These are phyloP conservation scores for Suhomyces ambrosiae DNA, from an alignment of 1,139 yeast species.

Conservation along the genomic window DNA sequence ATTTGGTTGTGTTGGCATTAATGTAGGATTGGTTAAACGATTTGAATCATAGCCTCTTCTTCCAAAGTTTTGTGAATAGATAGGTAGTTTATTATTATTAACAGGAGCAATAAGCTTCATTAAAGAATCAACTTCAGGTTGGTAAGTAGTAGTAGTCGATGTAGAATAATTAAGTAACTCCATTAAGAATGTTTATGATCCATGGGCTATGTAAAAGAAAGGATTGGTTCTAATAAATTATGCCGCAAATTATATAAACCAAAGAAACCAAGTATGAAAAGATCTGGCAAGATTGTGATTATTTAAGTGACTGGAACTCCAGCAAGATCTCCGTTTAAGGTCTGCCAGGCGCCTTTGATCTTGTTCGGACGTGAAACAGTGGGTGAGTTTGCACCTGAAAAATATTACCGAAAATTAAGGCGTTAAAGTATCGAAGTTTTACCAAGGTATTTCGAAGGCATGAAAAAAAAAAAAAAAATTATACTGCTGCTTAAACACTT, in stretches of 20 bases:
- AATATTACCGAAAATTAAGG: constrained; percentile 10
- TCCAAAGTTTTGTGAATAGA: constrained; percentile 5
- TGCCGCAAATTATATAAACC: no score
- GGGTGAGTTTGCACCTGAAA: constrained; percentile 12
- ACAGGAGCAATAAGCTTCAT: constrained; percentile 12
- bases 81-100: constrained; percentile 4
- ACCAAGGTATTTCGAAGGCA: constrained; percentile 12
- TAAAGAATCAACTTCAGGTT: constrained; percentile 11
- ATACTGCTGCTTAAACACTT: constrained; percentile 3
- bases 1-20: constrained; percentile 2
- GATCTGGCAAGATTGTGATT: constrained; percentile 14
- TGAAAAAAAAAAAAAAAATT: constrained; percentile 7
- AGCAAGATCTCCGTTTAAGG: constrained; percentile 11
- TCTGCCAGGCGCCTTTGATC: constrained; percentile 9
- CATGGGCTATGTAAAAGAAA: constrained; percentile 2
- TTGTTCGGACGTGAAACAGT: constrained; percentile 12
- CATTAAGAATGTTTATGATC: constrained; percentile 9
- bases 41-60: constrained; percentile 6
- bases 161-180: constrained; percentile 16
- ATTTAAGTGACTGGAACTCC: constrained; percentile 9
- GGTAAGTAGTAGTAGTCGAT: constrained; percentile 8
- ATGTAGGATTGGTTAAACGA: constrained; percentile 5
- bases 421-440: constrained; percentile 16
- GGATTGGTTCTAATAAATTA: neutral
- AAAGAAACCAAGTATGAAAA: no score